These are phyloP conservation scores for Pestalotiopsis sp. DNA, from an alignment of 2,329 filamentous ascomycete genomes.

Conservation along the genomic window DNA sequence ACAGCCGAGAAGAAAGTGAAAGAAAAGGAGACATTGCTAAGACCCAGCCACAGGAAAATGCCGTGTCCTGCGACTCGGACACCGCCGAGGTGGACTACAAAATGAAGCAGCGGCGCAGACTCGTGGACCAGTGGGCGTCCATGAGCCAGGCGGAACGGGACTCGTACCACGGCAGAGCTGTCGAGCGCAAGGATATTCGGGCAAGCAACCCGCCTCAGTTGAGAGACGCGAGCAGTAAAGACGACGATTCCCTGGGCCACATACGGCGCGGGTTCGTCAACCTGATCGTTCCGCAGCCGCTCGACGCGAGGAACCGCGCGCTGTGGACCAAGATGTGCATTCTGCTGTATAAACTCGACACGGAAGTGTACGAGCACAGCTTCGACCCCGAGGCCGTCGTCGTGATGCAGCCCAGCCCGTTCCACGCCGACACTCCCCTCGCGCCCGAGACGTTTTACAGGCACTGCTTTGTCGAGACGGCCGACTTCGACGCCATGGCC, in stretches of 20 bases:
- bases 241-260: background rate
- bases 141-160: background rate
- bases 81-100: background rate
- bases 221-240: background rate
- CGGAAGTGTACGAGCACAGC: background rate
- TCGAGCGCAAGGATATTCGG: background rate
- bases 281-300: constrained; percentile 1
- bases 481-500: background rate
- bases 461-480: background rate
- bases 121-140: background rate
- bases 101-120: background rate
- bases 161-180: background rate
- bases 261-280: background rate
- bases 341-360: background rate
- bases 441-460: background rate
- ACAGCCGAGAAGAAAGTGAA: background rate
- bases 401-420: background rate
- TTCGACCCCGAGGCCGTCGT: background rate
- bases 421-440: background rate
- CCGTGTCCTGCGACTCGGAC: background rate
- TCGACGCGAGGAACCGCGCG: background rate
- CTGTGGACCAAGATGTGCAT: constrained; percentile 1
- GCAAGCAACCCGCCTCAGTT: background rate
- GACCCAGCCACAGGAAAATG: background rate
- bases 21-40: background rate